These are phyloP conservation scores for Fraxinus sp. DNA, from an alignment of 305 asterid species.

Conservation along the genomic window DNA sequence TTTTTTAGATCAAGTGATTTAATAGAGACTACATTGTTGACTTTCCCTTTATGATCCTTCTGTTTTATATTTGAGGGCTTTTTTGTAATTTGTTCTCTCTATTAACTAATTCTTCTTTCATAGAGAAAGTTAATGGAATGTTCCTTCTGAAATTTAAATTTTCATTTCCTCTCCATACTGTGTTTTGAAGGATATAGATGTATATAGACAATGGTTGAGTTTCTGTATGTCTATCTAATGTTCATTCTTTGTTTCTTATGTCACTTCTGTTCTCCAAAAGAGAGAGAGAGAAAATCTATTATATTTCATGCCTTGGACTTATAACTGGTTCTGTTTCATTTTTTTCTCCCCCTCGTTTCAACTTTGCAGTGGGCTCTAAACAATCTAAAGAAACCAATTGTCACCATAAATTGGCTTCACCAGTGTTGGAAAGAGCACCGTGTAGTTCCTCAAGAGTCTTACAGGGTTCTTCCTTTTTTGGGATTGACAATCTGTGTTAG, in stretches of 20 bases:
- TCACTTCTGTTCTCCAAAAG: not conserved
- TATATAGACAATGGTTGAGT: constrained; percentile 6
- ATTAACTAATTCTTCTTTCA: not conserved
- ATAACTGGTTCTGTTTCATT: constrained; percentile 20
- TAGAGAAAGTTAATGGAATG: not conserved
- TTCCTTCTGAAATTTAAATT: not conserved
- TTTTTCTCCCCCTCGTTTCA: constrained; percentile 22
- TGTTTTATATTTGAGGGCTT: not conserved
- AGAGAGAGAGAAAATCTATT: not conserved
- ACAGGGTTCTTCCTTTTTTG: constrained; percentile 80
- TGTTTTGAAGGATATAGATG: not conserved
- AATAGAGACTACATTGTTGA: not conserved
- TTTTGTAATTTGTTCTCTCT: not conserved
- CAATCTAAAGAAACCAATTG: constrained; percentile 74
- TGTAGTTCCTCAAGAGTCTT: constrained; percentile 86
- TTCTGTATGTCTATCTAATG: not conserved
- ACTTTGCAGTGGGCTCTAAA: constrained; percentile 78
- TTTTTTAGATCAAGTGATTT: not conserved
- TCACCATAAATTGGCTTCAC: constrained; percentile 72
- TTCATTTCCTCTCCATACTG: not conserved
- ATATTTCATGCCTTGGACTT: constrained; percentile 16
- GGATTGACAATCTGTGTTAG: constrained; percentile 83
- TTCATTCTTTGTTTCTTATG: not conserved
- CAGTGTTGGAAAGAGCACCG: constrained; percentile 99
- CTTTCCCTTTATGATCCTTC: not conserved